Evolutionary conservation across 2,329 filamentous ascomycete genomes (phyloP), one percentile per base, ranked within the genome.

Genomic region (Neobulgaria alba): DNA sequence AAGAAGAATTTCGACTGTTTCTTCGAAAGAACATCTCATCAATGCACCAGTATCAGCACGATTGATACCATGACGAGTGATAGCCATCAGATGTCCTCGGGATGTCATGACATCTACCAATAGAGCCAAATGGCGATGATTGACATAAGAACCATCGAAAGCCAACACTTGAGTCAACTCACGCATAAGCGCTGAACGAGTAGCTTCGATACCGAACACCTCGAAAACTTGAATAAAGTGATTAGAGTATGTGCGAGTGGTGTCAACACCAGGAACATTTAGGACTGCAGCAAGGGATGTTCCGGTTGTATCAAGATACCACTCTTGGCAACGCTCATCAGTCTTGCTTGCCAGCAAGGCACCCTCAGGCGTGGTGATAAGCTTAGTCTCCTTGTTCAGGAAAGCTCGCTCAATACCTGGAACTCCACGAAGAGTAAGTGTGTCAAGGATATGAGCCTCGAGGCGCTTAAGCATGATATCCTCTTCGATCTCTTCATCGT

Each of bases 11-110:
- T 98, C 93, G 30, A 98, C 92, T 0, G 92, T 98, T 64, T 98
- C 93, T 66, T 98, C 92, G 67, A 98, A 98, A 2, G 92, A 98
- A 72, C 93, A 98, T 63, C 92, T 84, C 92, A 98, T 98, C 56
- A 98, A 73, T 8, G 92, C 93, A 70, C 92, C 92, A 47, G 93
- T 98, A 60, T 98, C 92, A 18, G 90, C 87, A 56, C 92, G 81
- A 69, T 98, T 98, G 69, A 98, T 98, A 67, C 92, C 92, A 61
- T 98, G 92, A 65, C 92, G 85, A 41, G 92, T 98, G 49, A 98
- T 90, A 10, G 92, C 90, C 63, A 95, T 95, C 57, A 98, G 81
- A 56, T 84, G 82, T 52, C 92, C 92, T 57, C 92, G 79, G 57
- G 93, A 88, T 19, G 89, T 95, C 92, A 98, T 98, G 49, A 98